Percentiles rank a stretch among this genome's conserved stretches.
Conservation (phyloP, 1,284 basidiomycete species). For the Ustilago lituana region DNA sequence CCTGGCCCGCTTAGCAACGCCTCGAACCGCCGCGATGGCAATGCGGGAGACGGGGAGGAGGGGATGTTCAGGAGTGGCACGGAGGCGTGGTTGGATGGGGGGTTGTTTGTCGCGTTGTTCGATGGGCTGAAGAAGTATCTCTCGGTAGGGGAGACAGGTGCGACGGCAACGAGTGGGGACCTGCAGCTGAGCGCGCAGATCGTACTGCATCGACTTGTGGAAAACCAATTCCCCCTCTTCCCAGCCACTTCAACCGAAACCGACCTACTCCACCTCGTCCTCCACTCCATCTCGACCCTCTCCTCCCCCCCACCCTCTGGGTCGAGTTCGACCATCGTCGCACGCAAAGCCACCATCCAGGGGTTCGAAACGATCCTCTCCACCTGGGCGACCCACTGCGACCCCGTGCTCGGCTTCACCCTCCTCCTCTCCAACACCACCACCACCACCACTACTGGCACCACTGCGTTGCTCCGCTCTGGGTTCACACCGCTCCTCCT, state of each 20-base stretch:
- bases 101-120: constrained; percentile 24
- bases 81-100: constrained; percentile 35
- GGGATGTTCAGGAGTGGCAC: constrained; percentile 8
- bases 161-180: constrained; percentile 16
- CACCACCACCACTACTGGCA: neutral
- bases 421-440: constrained; percentile 4
- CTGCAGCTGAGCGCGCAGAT: constrained; percentile 43
- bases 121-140: constrained; percentile 25
- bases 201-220: constrained; percentile 46
- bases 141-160: neutral
- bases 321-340: constrained; percentile 8
- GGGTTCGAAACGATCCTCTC: constrained; percentile 24
- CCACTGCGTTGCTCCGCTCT: neutral
- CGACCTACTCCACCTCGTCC: constrained; percentile 23
- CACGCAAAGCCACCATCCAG: constrained; percentile 32
- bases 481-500: constrained; percentile 28
- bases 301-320: neutral
- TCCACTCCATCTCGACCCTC: neutral
- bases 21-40: constrained; percentile 1
- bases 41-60: neutral
- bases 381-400: constrained; percentile 19
- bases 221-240: constrained; percentile 51
- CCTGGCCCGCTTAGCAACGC: constrained; percentile 17
- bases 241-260: constrained; percentile 16
- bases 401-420: constrained; percentile 52